These are phyloP conservation scores for Penicillium turbatum DNA, from an alignment of 495 filamentous ascomycete genomes.

Conservation along the genomic window DNA sequence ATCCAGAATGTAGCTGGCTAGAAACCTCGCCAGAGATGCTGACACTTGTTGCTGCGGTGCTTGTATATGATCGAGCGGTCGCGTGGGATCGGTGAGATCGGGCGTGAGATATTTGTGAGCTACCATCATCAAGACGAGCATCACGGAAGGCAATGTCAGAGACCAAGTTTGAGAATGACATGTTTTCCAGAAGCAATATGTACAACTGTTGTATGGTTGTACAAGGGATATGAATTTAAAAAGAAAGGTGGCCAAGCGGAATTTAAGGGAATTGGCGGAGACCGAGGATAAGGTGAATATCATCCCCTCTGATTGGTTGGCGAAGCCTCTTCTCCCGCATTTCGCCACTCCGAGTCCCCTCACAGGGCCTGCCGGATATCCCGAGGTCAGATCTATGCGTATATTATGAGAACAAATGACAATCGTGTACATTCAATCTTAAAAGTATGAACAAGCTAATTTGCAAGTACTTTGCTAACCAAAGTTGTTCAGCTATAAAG, in stretches of 20 bases:
- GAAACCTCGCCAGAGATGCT: conserved; percentile 90
- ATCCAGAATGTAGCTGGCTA: conserved; percentile 92
- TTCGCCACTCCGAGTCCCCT: neutral
- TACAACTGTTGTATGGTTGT: neutral
- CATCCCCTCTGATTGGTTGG: conserved; percentile 16
- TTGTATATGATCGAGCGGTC: conserved; percentile 73
- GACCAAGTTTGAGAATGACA: conserved; percentile 91
- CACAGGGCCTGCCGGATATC: neutral
- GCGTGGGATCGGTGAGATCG: conserved; percentile 61
- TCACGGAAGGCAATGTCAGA: conserved; percentile 76
- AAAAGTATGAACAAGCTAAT: too few relatives aligned
- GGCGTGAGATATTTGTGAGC: conserved; percentile 69
- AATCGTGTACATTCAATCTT: too few relatives aligned
- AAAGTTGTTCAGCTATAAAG: too few relatives aligned
- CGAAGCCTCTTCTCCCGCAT: neutral
- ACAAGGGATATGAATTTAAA: neutral
- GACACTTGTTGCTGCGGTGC: conserved; percentile 88
- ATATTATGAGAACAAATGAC: too few relatives aligned
- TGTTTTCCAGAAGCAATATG: conserved; percentile 25
- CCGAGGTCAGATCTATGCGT: neutral
- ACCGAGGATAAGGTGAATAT: conserved; percentile 12
- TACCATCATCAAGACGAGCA: conserved; percentile 49
- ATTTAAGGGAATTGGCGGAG: conserved; percentile 4
- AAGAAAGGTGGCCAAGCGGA: neutral
- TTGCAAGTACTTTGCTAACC: too few relatives aligned